phyloP scores from a whole-genome alignment of 805 yeast genomes.

The Candida arabinofermentans region DNA sequence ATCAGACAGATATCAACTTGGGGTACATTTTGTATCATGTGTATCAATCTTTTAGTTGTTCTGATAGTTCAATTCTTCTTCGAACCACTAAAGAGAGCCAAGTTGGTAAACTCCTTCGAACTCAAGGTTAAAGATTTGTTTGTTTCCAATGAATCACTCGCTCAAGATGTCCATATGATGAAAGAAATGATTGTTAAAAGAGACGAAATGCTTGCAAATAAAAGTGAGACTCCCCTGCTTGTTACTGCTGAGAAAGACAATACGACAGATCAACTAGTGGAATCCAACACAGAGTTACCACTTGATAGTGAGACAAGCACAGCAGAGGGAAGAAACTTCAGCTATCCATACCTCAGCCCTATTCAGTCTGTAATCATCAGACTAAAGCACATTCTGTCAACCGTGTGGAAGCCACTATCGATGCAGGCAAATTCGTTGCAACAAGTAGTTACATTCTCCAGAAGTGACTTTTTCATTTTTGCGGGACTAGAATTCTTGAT shows the following conservation, averaged over 20 bases:
- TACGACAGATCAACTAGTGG: too few species aligned
- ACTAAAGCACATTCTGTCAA: not conserved
- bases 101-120: conserved; percentile 81
- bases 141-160: conserved; percentile 28
- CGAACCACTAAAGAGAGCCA: conserved; percentile 90
- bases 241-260: not conserved
- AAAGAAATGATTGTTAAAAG: conserved; percentile 14
- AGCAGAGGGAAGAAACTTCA: not conserved
- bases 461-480: not conserved
- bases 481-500: not conserved
- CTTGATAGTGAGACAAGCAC: too few species aligned
- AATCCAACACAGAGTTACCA: too few species aligned
- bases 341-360: not conserved
- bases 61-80: conserved; percentile 78
- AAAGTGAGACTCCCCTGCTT: not conserved
- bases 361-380: not conserved
- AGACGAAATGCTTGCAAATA: conserved; percentile 2
- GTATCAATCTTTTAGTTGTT: conserved; percentile 74
- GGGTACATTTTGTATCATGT: conserved; percentile 93
- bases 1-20: conserved; percentile 92
- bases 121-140: conserved; percentile 61
- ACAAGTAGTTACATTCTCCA: not conserved
- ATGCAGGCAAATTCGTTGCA: not conserved
- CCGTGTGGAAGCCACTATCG: not conserved
- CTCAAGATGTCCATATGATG: conserved; percentile 12